Evolutionary conservation across 306 rosid genomes (phyloP), one percentile per base, ranked within the genome.

Genomic region (Leucaena leucocephala): DNA sequence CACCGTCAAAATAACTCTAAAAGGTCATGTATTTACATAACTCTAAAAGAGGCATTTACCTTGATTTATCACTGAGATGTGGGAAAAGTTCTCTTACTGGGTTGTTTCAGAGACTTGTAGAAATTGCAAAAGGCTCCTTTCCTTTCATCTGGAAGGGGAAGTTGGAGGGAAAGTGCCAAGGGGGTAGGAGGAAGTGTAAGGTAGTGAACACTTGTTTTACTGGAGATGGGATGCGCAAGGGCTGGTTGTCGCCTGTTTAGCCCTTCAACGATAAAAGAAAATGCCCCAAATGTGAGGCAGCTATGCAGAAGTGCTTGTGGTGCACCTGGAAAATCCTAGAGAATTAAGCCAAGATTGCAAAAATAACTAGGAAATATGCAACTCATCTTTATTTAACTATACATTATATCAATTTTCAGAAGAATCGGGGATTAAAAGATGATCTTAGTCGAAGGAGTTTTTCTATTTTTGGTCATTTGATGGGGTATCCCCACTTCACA

Each of bases 271-370:
- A 96, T 48, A 62, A 93, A 96, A 21, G 99, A 96, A 77, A 96
- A 93, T 35, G 98, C 98, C 79, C 99, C 98, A 85, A 96, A 96
- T 39, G 98, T 96, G 63, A 96, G 67, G 46, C 99, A 96, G 79
- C 93, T 89, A 89, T 93, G 99, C 66, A 96, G 80, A 82, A 93
- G 98, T 70, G 94, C 93, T 78, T 91, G 99, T 16, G 99, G 99
- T 72, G 98, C 91, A 36, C 99, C 99, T 96, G 87, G 50, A 83
- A 33, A 74, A 77, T 71, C 63, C 16, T 57, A 34, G 27, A 40
- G 15, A 19, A 34, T 78, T 72, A 50, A 50, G 3, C 59, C 75
- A 3, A 35, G n/a, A 75, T 38, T 69, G 79, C 79, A 67, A 74
- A 39, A 57, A 36, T 49, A 33, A 77, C 81, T 5, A 44, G 61